Conservation (phyloP, 2,329 filamentous ascomycete genomes). For the Chaetomiaceae sp. region DNA sequence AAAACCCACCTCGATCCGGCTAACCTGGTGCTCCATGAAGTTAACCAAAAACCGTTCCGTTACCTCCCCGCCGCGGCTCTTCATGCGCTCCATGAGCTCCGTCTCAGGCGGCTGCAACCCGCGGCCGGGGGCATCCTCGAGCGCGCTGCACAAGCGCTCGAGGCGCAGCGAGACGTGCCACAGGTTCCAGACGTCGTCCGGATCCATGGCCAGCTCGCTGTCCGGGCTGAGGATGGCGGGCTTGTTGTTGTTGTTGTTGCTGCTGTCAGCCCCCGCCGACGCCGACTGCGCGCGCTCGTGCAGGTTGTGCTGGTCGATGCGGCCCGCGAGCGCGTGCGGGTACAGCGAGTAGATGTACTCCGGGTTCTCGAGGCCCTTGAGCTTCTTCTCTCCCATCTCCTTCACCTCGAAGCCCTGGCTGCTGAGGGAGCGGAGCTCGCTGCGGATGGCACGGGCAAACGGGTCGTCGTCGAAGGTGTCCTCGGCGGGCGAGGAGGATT, state of each 20-base stretch:
- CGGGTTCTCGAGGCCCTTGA: slow-evolving; percentile 96
- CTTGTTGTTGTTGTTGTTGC: too few species aligned
- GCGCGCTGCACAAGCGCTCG: slow-evolving; percentile 84
- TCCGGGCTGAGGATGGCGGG: slow-evolving; percentile 57
- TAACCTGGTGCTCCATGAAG: slow-evolving; percentile 92
- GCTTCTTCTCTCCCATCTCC: slow-evolving; percentile 82
- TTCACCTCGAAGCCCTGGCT: slow-evolving; percentile 95
- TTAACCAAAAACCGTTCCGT: slow-evolving; percentile 83
- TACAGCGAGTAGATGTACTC: slow-evolving; percentile 95
- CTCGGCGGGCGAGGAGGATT: slow-evolving; percentile 69
- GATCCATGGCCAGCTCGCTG: slow-evolving; percentile 68
- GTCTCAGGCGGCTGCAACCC: slow-evolving; percentile 74
- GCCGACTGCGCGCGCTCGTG: slow-evolving; percentile 36
- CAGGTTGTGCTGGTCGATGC: slow-evolving; percentile 62
- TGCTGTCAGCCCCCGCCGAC: too few species aligned
- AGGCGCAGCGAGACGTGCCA: slow-evolving; percentile 85
- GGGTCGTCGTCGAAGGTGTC: slow-evolving; percentile 71
- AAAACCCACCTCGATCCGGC: slow-evolving; percentile 78
- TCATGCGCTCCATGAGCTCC: slow-evolving; percentile 66
- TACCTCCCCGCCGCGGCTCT: slow-evolving; percentile 68
- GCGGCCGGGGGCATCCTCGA: slow-evolving; percentile 63
- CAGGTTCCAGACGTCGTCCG: slow-evolving; percentile 78
- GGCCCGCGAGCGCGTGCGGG: slow-evolving; percentile 77
- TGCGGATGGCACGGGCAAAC: slow-evolving; percentile 69
- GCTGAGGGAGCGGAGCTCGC: slow-evolving; percentile 78